These are phyloP conservation scores for Pyricularia pennisetigena DNA, from an alignment of 2,329 filamentous ascomycete genomes.

Conservation along the genomic window DNA sequence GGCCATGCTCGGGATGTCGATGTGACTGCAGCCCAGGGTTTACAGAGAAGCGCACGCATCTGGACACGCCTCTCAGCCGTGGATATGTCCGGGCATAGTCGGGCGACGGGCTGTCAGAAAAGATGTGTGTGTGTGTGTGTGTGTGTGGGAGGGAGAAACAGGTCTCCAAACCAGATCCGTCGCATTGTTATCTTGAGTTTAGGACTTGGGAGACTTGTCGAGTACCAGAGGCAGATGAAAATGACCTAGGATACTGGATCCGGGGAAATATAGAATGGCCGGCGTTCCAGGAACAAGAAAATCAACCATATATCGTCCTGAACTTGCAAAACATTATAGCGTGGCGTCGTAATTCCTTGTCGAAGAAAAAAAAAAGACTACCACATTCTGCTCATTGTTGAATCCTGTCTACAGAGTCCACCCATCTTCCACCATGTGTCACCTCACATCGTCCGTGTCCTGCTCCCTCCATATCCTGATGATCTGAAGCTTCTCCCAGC, in stretches of 20 bases:
- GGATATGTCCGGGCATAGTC: not conserved
- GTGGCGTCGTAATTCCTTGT: not conserved
- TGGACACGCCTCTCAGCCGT: not conserved
- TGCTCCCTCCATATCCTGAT: conserved; percentile 67
- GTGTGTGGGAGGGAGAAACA: not conserved
- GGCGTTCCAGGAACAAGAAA: not conserved
- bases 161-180: not conserved
- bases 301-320: not conserved
- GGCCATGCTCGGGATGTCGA: not conserved
- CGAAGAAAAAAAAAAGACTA: not conserved
- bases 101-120: not conserved
- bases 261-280: not conserved
- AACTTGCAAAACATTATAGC: not conserved
- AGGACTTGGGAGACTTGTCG: not conserved
- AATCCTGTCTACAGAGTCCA: not conserved
- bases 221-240: not conserved
- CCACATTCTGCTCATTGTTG: not conserved
- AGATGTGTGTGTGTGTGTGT: not conserved
- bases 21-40: not conserved
- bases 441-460: conserved; percentile 3
- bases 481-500: conserved; percentile 91
- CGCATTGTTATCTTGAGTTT: not conserved
- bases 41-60: not conserved
- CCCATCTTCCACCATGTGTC: not conserved
- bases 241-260: not conserved